Evolutionary conservation across 371 early-diverging fungal species (phyloP).

Genomic region (Phascolomyces articulosus): DNA sequence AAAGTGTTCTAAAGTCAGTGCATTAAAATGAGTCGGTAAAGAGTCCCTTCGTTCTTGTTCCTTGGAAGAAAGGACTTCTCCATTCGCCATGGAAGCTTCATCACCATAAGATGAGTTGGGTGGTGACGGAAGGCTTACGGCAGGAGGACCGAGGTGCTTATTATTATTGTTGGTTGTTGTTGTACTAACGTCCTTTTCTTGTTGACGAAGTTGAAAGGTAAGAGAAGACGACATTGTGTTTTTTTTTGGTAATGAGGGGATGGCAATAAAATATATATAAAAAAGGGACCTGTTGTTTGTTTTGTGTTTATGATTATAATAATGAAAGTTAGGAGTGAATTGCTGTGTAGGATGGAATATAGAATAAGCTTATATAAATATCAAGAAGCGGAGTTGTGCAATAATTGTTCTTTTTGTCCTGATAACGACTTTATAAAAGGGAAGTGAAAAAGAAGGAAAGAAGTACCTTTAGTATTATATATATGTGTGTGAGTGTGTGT

Average conservation of each 20-base stretch:
- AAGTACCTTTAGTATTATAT: too few species aligned
- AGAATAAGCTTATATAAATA: neutral
- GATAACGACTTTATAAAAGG: neutral
- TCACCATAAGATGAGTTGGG: conserved; percentile 54
- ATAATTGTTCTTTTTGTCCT: neutral
- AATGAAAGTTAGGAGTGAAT: too few species aligned
- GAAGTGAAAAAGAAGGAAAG: neutral
- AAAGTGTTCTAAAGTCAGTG: conserved; percentile 20
- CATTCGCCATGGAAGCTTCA: conserved; percentile 16
- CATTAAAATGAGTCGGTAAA: conserved; percentile 24
- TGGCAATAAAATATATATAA: neutral
- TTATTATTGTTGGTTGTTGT: too few species aligned
- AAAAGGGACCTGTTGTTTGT: too few species aligned
- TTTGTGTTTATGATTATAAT: too few species aligned
- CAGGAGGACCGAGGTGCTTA: conserved; percentile 7
- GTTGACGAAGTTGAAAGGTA: conserved; percentile 45
- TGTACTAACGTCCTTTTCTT: conserved; percentile 16
- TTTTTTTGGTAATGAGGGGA: conserved; percentile 12
- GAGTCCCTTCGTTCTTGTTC: conserved; percentile 18
- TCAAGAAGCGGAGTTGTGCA: conserved; percentile 1
- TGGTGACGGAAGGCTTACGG: conserved; percentile 44
- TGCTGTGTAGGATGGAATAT: neutral
- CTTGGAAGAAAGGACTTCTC: neutral
- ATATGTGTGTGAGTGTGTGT: too few species aligned
- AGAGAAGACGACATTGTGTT: conserved; percentile 55